Evolutionary conservation across 1,284 basidiomycete genomes (phyloP).

Genomic region (Apiotrichum sp.): DNA sequence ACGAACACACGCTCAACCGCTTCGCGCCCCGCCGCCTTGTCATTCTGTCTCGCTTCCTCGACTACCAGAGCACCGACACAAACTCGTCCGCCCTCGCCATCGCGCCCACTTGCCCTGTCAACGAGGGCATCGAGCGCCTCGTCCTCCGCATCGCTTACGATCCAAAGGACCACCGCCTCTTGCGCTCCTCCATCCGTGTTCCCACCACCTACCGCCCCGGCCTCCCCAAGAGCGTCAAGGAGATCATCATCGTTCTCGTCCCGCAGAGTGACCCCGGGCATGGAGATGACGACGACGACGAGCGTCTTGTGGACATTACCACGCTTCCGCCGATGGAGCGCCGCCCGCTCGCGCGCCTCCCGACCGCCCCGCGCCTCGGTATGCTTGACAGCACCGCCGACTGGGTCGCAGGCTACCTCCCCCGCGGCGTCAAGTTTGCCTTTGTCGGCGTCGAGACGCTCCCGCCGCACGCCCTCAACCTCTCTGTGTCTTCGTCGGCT

Average conservation of each 20-base stretch:
- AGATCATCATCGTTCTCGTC: neutral
- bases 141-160: neutral
- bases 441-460: neutral
- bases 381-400: constrained; percentile 1
- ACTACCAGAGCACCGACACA: neutral
- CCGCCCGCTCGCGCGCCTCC: neutral
- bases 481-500: neutral
- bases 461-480: neutral
- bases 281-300: neutral
- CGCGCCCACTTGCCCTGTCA: neutral
- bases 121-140: neutral
- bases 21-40: neutral
- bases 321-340: neutral
- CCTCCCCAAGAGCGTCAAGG: neutral
- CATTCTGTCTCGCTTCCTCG: neutral
- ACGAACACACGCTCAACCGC: constrained; percentile 1
- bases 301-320: neutral
- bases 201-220: neutral
- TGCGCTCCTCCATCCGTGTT: neutral
- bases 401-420: neutral
- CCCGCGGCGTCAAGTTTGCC: neutral
- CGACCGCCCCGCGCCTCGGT: neutral
- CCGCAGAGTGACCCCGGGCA: neutral
- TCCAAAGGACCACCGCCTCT: neutral
- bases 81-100: neutral